Evolutionary conservation across 2,329 filamentous ascomycete species (phyloP), one percentile per base, ranked within the genome.

Genomic region (Knoxdaviesia proteae): DNA sequence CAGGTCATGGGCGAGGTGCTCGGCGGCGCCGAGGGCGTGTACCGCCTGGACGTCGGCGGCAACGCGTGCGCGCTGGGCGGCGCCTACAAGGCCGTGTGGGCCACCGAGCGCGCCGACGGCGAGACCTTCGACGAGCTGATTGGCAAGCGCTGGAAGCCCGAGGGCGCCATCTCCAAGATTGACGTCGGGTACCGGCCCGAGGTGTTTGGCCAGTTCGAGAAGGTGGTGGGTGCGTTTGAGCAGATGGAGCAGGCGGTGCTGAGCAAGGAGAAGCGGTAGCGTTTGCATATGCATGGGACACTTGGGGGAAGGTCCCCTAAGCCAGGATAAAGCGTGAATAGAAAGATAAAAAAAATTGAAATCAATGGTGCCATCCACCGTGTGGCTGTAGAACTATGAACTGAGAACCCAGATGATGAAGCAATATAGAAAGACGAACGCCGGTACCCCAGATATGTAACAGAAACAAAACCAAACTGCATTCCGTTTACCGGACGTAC

Each of bases 51-150:
- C 55, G 84, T 96, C 5, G 88, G 90, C 31, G 86, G 87, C 31
- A 94, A 93, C 61, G 88, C 90, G 3, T 98, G 90, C 61, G 90
- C 88, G 7, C 62, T 96, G 9, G 90, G 90, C 9, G 84, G 84
- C 6, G 88, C 88, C 31, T 94, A 96, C 62, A 96, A 96, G 63
- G 88, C 90, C 9, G 77, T 93, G 0, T 98, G 90, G 90, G 86
- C 81, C 1, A 66, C 84, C 44, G 84, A 90, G 64, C 65, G 82
- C 40, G 58, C 59, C 30, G 57, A 62, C 2, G 68, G 65, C 11
- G 77, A 93, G 69, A 83, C 71, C 4, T 96, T 96, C 61, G 90
- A 96, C 56, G 79, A 88, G 47, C 66, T 94, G 48, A 79, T 98
- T 47, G 84, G 80, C 6, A 65, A 65, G 54, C 68, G 90, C 48